These are phyloP conservation scores for Colletotrichum sp. DNA, from an alignment of 2,329 filamentous ascomycete species.

Conservation along the genomic window DNA sequence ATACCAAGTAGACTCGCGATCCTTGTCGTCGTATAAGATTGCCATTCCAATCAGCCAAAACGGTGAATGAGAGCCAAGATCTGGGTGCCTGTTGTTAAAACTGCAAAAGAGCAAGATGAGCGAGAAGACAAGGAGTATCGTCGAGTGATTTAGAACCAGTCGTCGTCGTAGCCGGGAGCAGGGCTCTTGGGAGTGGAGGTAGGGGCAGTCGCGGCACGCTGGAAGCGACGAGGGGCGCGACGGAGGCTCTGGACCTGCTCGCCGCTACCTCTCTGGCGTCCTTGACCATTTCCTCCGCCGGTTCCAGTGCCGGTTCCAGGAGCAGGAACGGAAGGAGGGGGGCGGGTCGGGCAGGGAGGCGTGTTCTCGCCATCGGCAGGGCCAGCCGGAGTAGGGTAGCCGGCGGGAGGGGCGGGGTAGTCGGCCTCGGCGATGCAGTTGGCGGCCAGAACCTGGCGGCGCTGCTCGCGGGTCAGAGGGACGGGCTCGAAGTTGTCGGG, in stretches of 20 bases:
- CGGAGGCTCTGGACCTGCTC: conserved; percentile 1
- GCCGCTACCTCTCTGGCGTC: neutral
- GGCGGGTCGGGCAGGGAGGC: conserved; percentile 8
- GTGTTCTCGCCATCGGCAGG: neutral
- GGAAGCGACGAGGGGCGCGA: conserved; percentile 6
- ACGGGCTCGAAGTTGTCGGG: neutral
- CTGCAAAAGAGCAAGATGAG: neutral
- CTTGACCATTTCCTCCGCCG: neutral
- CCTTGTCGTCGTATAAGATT: neutral
- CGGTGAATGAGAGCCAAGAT: neutral
- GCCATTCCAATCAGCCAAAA: neutral
- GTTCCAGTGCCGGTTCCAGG: neutral
- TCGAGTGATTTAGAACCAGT: conserved; percentile 5
- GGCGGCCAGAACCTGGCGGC: neutral
- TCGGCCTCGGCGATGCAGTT: conserved; percentile 7
- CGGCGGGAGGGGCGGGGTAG: neutral
- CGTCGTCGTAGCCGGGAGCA: conserved; percentile 11
- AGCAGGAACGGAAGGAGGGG: neutral
- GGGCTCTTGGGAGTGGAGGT: conserved; percentile 2
- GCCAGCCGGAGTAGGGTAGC: conserved; percentile 7
- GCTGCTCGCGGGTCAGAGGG: neutral
- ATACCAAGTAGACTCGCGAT: neutral
- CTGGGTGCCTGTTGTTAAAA: neutral
- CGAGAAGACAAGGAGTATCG: neutral
- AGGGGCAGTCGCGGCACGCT: conserved; percentile 10